Evolutionary conservation across 495 filamentous ascomycete genomes (phyloP).

Genomic region (Terfezia boudieri): DNA sequence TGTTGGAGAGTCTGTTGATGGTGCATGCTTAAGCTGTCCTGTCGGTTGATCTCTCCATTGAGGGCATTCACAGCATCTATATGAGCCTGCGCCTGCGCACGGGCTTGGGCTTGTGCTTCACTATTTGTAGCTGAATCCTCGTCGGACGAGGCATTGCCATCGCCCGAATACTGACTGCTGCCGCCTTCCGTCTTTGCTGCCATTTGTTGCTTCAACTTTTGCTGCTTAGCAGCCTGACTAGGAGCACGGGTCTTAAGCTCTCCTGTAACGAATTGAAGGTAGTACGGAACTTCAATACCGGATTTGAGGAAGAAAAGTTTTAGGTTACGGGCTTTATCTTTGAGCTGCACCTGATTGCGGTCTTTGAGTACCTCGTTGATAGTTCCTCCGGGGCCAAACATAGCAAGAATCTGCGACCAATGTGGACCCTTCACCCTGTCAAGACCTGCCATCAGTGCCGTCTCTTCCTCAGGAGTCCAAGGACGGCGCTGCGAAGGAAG

Average conservation of each 20-base stretch:
- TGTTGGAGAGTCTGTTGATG: background rate
- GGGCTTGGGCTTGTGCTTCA: conserved; percentile 13
- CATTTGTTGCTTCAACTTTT: conserved; percentile 36
- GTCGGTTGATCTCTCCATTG: background rate
- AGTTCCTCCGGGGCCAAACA: conserved; percentile 66
- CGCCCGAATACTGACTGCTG: background rate
- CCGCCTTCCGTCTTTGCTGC: conserved; percentile 12
- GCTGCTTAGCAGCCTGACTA: conserved; percentile 55
- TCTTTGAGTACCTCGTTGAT: conserved; percentile 75
- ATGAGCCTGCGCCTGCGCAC: conserved; percentile 4
- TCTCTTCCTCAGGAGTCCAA: conserved; percentile 81
- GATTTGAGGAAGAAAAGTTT: conserved; percentile 93
- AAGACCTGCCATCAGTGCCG: conserved; percentile 74
- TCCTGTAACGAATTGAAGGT: conserved; percentile 74
- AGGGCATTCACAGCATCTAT: conserved; percentile 2
- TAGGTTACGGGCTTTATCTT: conserved; percentile 84
- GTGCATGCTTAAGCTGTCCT: background rate
- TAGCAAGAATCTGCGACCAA: conserved; percentile 80
- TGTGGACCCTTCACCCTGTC: conserved; percentile 84
- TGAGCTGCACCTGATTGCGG: conserved; percentile 82
- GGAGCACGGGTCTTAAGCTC: conserved; percentile 85
- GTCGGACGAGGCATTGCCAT: conserved; percentile 9
- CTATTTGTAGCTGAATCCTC: conserved; percentile 17
- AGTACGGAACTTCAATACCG: conserved; percentile 77
- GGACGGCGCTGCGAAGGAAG: conserved; percentile 66